phyloP scores from a whole-genome alignment of 768 basidiomycete genomes.

The Neoboletus magnificus region DNA sequence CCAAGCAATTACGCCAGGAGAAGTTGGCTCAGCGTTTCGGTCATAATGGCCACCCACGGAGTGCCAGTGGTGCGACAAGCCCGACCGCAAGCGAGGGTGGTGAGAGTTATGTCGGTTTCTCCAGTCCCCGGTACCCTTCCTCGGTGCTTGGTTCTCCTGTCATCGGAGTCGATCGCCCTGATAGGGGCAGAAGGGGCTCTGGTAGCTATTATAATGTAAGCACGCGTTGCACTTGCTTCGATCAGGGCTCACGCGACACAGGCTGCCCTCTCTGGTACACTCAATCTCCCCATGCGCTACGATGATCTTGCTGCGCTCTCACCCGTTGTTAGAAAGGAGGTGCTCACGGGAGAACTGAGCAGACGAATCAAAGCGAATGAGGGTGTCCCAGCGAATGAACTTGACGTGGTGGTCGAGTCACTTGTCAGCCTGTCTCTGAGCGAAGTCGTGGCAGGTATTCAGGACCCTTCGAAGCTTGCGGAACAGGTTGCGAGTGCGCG shows the following conservation, averaged over 20 bases:
- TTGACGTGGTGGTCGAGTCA: conserved; percentile 67
- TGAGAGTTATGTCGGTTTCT: conserved; percentile 70
- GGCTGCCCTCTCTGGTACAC: conserved; percentile 79
- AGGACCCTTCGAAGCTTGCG: conserved; percentile 62
- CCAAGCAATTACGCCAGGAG: conserved; percentile 87
- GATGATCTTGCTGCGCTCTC: conserved; percentile 80
- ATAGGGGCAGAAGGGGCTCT: conserved; percentile 72
- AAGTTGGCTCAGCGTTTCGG: conserved; percentile 82
- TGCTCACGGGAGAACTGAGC: conserved; percentile 78
- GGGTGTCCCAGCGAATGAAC: conserved; percentile 49
- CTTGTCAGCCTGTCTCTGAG: conserved; percentile 68
- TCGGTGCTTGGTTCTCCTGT: conserved; percentile 55
- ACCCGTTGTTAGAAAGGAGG: conserved; percentile 84
- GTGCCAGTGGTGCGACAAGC: conserved; percentile 79
- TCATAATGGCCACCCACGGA: conserved; percentile 77
- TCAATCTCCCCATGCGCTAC: conserved; percentile 83
- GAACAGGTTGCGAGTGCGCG: conserved; percentile 55
- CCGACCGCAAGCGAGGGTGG: conserved; percentile 81
- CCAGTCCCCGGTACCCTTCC: conserved; percentile 61
- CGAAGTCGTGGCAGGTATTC: conserved; percentile 74
- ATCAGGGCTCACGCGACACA: conserved; percentile 26
- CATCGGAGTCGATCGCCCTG: conserved; percentile 50
- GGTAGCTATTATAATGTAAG: conserved; percentile 85
- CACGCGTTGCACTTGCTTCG: not conserved
- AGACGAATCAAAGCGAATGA: conserved; percentile 64